Conservation (phyloP, 176 grass and related monocot species). For the Lolium rigidum region DNA sequence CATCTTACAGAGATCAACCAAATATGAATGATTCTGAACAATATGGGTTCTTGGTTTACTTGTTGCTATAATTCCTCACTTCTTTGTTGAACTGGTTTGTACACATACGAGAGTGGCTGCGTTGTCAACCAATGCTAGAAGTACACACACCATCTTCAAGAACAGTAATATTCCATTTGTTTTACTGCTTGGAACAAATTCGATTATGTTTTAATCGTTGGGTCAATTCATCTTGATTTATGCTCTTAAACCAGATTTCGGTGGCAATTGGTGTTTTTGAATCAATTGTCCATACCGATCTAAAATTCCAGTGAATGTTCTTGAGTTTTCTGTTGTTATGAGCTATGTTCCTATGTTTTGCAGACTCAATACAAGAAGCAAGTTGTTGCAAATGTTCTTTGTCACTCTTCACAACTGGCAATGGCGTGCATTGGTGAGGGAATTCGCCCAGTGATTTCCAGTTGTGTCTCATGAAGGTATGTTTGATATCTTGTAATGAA, state of each 20-base stretch:
- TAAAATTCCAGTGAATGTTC: background rate
- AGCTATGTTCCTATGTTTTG: slow-evolving; percentile 34
- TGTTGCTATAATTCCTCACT: background rate
- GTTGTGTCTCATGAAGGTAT: slow-evolving; percentile 94
- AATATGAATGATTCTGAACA: slow-evolving; percentile 19
- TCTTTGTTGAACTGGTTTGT: background rate
- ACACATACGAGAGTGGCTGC: background rate
- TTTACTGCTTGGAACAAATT: background rate
- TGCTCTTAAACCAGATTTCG: background rate
- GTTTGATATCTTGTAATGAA: background rate
- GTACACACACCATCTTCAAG: background rate
- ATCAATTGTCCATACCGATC: background rate
- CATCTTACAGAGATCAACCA: too few species aligned
- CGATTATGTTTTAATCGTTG: background rate
- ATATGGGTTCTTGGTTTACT: background rate
- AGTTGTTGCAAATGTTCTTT: slow-evolving; percentile 80
- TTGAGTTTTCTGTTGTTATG: slow-evolving; percentile 37
- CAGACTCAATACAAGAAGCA: slow-evolving; percentile 91
- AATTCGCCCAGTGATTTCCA: slow-evolving; percentile 82
- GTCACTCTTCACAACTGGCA: slow-evolving; percentile 87
- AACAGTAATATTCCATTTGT: background rate
- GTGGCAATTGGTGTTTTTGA: background rate
- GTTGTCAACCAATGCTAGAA: background rate
- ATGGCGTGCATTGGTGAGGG: slow-evolving; percentile 96
- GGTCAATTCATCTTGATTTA: background rate